These are phyloP conservation scores for Nigrograna mackinnonii DNA, from an alignment of 2,329 filamentous ascomycete genomes.

Conservation along the genomic window DNA sequence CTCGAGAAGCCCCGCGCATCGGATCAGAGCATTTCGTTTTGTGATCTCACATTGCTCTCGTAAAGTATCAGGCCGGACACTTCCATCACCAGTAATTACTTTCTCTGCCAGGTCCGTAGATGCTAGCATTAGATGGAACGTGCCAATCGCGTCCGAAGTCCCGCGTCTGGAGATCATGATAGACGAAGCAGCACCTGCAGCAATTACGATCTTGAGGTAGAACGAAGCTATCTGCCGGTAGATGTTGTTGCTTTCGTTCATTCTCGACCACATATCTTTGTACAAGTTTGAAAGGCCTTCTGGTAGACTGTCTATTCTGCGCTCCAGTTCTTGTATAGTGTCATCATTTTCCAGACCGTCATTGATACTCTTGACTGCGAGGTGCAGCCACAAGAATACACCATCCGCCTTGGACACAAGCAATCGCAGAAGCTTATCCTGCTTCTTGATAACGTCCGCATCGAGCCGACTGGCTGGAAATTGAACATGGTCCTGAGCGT, in stretches of 20 bases:
- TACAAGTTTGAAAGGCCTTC: slow-evolving; percentile 2
- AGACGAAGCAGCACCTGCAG: no score
- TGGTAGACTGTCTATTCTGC: slow-evolving; percentile 3
- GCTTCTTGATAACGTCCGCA: neutral
- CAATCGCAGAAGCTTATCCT: slow-evolving; percentile 22
- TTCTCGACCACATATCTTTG: slow-evolving; percentile 5
- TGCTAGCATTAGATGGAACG: neutral
- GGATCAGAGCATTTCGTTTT: neutral
- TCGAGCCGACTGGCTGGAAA: neutral
- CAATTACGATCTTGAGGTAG: no score
- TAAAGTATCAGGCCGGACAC: neutral
- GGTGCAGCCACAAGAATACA: slow-evolving; percentile 10
- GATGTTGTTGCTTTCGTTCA: slow-evolving; percentile 3
- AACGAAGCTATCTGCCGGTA: slow-evolving; percentile 2
- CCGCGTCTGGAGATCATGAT: no score
- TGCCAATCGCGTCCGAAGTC: no score
- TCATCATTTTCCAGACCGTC: slow-evolving; percentile 2
- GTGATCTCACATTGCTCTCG: neutral
- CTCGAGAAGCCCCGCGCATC: neutral
- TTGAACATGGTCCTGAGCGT: neutral
- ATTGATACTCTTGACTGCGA: slow-evolving; percentile 3
- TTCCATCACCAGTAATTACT: neutral
- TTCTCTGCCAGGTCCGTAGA: neutral
- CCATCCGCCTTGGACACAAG: slow-evolving; percentile 5
- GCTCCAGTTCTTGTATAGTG: slow-evolving; percentile 1